Base-by-base conservation (phyloP, 371 early-diverging fungal genomes). In the Dinochytrium kinnereticum region DNA sequence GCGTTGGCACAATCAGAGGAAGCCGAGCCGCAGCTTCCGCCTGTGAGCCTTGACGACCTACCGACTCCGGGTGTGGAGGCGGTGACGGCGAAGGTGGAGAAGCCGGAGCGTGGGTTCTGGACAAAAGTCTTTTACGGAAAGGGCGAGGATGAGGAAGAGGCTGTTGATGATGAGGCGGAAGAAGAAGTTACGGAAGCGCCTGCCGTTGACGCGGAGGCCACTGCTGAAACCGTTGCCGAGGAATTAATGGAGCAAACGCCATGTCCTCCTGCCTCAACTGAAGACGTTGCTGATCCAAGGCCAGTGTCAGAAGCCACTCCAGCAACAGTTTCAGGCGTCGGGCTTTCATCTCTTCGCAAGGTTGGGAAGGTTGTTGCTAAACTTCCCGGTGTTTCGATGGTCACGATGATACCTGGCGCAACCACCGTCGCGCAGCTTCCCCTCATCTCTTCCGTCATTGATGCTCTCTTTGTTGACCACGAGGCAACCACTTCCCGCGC, bases 101-200 rank as follows among this genome's bases (percentile, higher is more conserved):
- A 66, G 28, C 66, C 38, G 3, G 66, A 66, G 28, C 5, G 66
- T 10, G 66, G 66, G 10, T 66, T 66, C 44, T 66, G 66, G 66
- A 66, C 44, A 3, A 5, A 44, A 2, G 66, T 66, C 30, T 28
- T 66, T 17, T 66, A 66, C 44, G 66, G 66, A 39, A 33, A 66
- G 26, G 66, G 33, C 15, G 66, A 66, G 28, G 66, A 66, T 5
- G 66, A 38, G 44, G 34, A 61, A 36, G 61, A 61, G 44, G 19
- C n/a, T n/a, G n/a, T n/a, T n/a, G n/a, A 44, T 13, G 19, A 44
- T 44, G 44, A 44, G 19, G 44, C 7, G 44, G 44, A 44, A 44
- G 44, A 44, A 7, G 44, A n/a, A n/a, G n/a, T n/a, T n/a, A n/a
- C n/a, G n/a, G n/a, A n/a, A n/a, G n/a, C n/a, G n/a, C n/a, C n/a